phyloP scores from a whole-genome alignment of 2,329 filamentous ascomycete species.

The Emericellopsis cladophorae region DNA sequence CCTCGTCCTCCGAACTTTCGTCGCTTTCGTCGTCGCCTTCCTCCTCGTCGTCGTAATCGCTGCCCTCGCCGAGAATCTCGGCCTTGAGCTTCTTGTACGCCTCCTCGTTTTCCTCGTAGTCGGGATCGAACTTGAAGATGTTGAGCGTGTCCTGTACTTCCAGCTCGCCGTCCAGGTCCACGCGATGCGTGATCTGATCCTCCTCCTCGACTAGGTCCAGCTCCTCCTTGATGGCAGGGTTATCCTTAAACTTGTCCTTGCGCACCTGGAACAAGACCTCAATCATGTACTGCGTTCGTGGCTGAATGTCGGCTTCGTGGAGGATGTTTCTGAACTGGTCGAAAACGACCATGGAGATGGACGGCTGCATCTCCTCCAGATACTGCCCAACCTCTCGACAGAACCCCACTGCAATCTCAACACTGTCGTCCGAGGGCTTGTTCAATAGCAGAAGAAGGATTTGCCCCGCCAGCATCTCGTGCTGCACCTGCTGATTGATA shows the following conservation, averaged over 20 bases:
- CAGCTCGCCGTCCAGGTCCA: slow-evolving; percentile 71
- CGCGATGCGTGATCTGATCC: slow-evolving; percentile 87
- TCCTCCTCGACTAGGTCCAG: slow-evolving; percentile 94
- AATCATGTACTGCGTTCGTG: slow-evolving; percentile 98
- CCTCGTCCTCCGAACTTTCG: slow-evolving; percentile 57
- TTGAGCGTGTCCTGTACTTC: slow-evolving; percentile 82
- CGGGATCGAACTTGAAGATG: slow-evolving; percentile 84
- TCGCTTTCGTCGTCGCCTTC: slow-evolving; percentile 39
- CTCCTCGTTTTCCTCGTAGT: slow-evolving; percentile 85
- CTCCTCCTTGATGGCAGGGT: slow-evolving; percentile 81
- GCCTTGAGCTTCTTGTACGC: slow-evolving; percentile 84
- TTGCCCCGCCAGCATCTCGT: slow-evolving; percentile 87
- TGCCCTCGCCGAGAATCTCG: slow-evolving; percentile 89
- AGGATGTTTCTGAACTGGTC: slow-evolving; percentile 93
- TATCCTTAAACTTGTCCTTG: slow-evolving; percentile 94
- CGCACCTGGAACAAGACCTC: slow-evolving; percentile 94
- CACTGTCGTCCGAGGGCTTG: slow-evolving; percentile 93
- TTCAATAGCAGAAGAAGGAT: slow-evolving; percentile 84
- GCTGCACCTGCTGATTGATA: slow-evolving; percentile 89
- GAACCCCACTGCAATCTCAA: slow-evolving; percentile 91
- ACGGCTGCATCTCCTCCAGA: slow-evolving; percentile 85
- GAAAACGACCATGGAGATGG: slow-evolving; percentile 81
- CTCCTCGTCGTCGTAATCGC: slow-evolving; percentile 65
- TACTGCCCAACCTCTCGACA: slow-evolving; percentile 90
- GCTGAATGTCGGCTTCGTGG: slow-evolving; percentile 94